Evolutionary conservation across 768 basidiomycete species (phyloP).

Genomic region (Russula lepida): DNA sequence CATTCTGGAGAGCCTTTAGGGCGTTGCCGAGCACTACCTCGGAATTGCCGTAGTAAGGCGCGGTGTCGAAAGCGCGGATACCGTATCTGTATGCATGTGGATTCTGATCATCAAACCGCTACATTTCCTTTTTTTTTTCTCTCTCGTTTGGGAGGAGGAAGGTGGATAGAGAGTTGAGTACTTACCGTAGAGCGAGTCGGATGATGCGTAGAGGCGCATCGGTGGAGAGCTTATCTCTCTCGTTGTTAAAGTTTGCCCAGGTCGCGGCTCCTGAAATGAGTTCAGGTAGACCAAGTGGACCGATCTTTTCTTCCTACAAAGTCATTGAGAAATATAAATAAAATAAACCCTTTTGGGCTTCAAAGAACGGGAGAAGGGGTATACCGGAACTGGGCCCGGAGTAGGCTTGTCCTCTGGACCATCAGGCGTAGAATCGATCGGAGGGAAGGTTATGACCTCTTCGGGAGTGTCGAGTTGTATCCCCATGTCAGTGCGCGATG

Average conservation of each 20-base stretch:
- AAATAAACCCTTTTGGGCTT: not conserved
- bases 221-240: slow-evolving; percentile 47
- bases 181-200: slow-evolving; percentile 66
- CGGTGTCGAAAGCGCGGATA: slow-evolving; percentile 73
- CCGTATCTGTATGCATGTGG: slow-evolving; percentile 50
- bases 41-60: slow-evolving; percentile 72
- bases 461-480: slow-evolving; percentile 36
- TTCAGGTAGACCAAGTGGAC: slow-evolving; percentile 32
- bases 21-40: slow-evolving; percentile 69
- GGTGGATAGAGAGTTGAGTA: not conserved
- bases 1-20: slow-evolving; percentile 46
- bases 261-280: slow-evolving; percentile 68
- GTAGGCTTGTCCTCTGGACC: slow-evolving; percentile 33
- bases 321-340: not conserved
- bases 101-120: not conserved
- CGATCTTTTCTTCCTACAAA: slow-evolving; percentile 29
- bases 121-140: not conserved
- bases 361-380: not conserved
- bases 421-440: slow-evolving; percentile 36
- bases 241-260: slow-evolving; percentile 61
- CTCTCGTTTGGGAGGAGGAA: not conserved
- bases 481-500: slow-evolving; percentile 30
- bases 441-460: slow-evolving; percentile 33
- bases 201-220: slow-evolving; percentile 55
- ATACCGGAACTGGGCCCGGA: slow-evolving; percentile 30